phyloP scores from a whole-genome alignment of 306 rosid genomes.

The Betula pendula region DNA sequence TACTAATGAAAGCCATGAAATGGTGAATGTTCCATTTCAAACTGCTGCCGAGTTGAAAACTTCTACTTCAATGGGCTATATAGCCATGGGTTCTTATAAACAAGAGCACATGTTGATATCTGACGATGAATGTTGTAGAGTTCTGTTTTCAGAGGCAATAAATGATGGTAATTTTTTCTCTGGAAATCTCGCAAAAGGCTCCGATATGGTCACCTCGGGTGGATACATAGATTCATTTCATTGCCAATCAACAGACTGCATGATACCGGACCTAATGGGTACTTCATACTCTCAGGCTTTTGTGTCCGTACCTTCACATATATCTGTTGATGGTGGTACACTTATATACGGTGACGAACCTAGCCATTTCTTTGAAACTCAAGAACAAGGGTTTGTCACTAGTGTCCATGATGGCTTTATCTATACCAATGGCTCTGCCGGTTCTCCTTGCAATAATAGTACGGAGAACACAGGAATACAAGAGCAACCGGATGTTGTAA shows the following conservation, averaged over 20 bases:
- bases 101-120: conserved; percentile 59
- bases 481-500: conserved; percentile 41
- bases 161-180: conserved; percentile 49
- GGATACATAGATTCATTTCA: conserved; percentile 48
- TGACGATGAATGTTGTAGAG: conserved; percentile 86
- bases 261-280: conserved; percentile 35
- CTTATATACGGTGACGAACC: conserved; percentile 44
- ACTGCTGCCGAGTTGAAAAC: conserved; percentile 45
- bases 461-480: conserved; percentile 39
- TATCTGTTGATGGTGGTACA: conserved; percentile 54
- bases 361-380: conserved; percentile 48
- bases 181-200: conserved; percentile 41
- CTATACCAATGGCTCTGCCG: conserved; percentile 51
- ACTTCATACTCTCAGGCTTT: conserved; percentile 47
- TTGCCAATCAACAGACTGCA: conserved; percentile 42
- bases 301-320: conserved; percentile 32
- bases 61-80: conserved; percentile 41
- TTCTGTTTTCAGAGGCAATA: conserved; percentile 68
- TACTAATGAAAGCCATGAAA: conserved; percentile 46
- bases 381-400: conserved; percentile 55
- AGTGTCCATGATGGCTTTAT: conserved; percentile 46
- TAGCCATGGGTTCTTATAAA: conserved; percentile 44
- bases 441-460: conserved; percentile 47
- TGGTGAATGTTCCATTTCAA: conserved; percentile 45
- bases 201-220: conserved; percentile 40